Evolutionary conservation across 2,329 filamentous ascomycete species (phyloP), one percentile per base, ranked within the genome.

Genomic region (Penicillium sclerotigenum): DNA sequence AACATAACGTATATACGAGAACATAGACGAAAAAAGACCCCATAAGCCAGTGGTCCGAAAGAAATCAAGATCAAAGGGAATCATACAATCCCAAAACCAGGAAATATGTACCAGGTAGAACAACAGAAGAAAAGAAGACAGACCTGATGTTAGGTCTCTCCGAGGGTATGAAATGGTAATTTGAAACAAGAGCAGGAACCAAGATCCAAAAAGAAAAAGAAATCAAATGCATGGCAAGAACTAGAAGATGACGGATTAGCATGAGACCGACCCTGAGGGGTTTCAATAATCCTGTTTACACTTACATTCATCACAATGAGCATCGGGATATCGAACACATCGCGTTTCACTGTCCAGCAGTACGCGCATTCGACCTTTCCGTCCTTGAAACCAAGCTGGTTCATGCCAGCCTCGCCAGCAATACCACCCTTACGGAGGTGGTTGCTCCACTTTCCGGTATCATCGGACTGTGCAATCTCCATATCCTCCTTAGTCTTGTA

Each of bases 321-420:
- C 91, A 97, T 96, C 22, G 94, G 94, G 74, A 97, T 96, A 77
- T 97, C 93, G 77, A 97, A 97, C 38, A 94, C 90, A 74, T 99
- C 94, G 61, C 93, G 83, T 78, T 96, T 96, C 60, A 97, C 92
- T 61, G 90, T 93, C 92, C 93, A 97, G 78, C 90, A 96, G 76
- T 95, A 96, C 67, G 89, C 91, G 78, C 92, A 97, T 71, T 96
- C 90, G 55, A 97, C 89, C 75, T 94, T 92, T 52, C 92, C 93
- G 68, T 96, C 91, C 70, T 86, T 88, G 68, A 90, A 80, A 0
- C 83, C 90, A 14, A 96, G 82, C 68, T 86, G 85, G 52, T 88
- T 88, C 74, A 96, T 93, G 10, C 90, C 91, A 59, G 89, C 75
- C 61, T 79, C 77, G 28, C 75, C 75, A 20, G 76, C 76, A 58